A percentile compares a stretch with the other conserved stretches of the same genome.
Evolutionary conservation across 2,329 filamentous ascomycete genomes (phyloP).

Genomic region (Colletotrichum sp.): DNA sequence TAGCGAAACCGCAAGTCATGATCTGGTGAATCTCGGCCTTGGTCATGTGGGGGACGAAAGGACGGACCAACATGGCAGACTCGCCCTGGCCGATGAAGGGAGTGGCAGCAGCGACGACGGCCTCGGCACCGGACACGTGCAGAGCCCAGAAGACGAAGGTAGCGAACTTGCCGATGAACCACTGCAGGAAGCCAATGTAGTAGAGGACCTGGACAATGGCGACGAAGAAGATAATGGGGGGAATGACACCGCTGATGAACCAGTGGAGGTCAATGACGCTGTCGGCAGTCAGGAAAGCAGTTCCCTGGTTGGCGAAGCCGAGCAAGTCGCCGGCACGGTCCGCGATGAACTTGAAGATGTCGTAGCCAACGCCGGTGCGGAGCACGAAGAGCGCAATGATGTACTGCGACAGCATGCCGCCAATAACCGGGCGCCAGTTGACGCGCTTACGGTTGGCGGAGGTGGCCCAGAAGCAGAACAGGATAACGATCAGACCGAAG

Average conservation of each 20-base stretch:
- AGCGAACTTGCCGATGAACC: constrained; percentile 88
- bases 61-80: constrained; percentile 89
- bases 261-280: constrained; percentile 51
- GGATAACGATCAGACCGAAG: constrained; percentile 76
- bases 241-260: constrained; percentile 83
- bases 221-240: constrained; percentile 96
- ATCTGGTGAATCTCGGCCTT: constrained; percentile 89
- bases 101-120: constrained; percentile 90
- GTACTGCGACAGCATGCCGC: constrained; percentile 88
- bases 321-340: constrained; percentile 75
- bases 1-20: constrained; percentile 92
- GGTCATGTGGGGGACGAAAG: constrained; percentile 86
- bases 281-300: constrained; percentile 69
- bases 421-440: constrained; percentile 82
- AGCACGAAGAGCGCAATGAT: constrained; percentile 88
- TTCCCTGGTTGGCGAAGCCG: constrained; percentile 76
- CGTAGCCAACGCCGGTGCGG: constrained; percentile 78
- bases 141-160: constrained; percentile 92
- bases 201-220: constrained; percentile 87
- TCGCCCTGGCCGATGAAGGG: constrained; percentile 96
- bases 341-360: constrained; percentile 92
- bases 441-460: constrained; percentile 70
- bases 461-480: constrained; percentile 70
- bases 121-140: constrained; percentile 86
- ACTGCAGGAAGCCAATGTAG: constrained; percentile 82